Base-by-base conservation (phyloP, 1,284 basidiomycete genomes). In the Rhodotorula sp. region DNA sequence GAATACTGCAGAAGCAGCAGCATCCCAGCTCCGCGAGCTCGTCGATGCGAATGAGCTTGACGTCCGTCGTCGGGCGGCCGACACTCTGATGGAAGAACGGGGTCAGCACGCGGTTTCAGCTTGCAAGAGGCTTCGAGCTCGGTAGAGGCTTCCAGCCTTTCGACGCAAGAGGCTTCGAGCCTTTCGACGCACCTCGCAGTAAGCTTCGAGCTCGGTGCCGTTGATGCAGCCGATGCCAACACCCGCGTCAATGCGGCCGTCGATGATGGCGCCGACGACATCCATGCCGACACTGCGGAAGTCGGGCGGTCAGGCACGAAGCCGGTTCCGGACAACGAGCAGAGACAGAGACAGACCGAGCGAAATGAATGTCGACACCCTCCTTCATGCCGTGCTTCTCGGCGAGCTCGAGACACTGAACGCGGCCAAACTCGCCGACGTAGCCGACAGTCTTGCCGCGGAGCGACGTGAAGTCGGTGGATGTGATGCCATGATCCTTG, bases 1-100 rank as follows among this genome's bases (percentile, higher is more conserved):
- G 68, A 55, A 79, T 77, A 4, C 78, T 80, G 77, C 81, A 82
- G 77, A 82, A 82, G 75, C 80, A 68, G 61, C 61, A 64, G 42
- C 81, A 82, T 56, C 81, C 80, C 4, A 82, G 75, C 68, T 79
- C 78, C 50, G 81, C 81, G 13, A 82, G 77, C 64, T 78, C 80
- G 77, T 77, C 81, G 76, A 79, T 82, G 74, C 74, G 76, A 42
- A 82, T 77, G 80, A 82, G 82, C 70, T 82, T 79, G 72, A 82
- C 82, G 68, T 82, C 82, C 21, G 77, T 71, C 58, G 77, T 71
- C 52, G 81, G 78, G 56, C 81, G 79, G 13, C 74, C 77, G 66
- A 75, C 72, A 19, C 49, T 61, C 69, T 77, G 71, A 34, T 73
- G 70, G 48, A 27, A 13, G 17, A 13, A 7, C 10, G 4, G 19